These are phyloP conservation scores for Fusarium caatingaense DNA, from an alignment of 2,329 filamentous ascomycete species.

Conservation along the genomic window DNA sequence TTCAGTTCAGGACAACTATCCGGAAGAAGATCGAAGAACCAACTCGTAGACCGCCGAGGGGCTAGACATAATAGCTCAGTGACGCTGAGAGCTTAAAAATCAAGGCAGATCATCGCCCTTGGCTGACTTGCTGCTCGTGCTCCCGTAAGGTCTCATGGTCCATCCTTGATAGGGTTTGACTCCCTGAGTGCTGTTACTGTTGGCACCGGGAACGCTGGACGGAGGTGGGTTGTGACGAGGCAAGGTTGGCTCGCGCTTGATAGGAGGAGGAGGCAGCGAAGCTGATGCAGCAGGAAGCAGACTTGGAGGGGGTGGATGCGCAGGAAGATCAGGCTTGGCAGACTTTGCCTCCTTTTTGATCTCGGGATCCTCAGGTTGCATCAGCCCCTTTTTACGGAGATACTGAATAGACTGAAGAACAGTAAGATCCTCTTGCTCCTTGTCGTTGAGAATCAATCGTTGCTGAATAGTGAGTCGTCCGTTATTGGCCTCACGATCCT, in stretches of 20 bases:
- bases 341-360: slow-evolving; percentile 35
- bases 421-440: slow-evolving; percentile 74
- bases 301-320: slow-evolving; percentile 42
- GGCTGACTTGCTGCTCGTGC: slow-evolving; percentile 47
- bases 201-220: slow-evolving; percentile 47
- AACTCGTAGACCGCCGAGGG: background rate
- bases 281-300: slow-evolving; percentile 54
- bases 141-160: slow-evolving; percentile 53
- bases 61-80: background rate
- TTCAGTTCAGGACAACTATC: slow-evolving; percentile 43
- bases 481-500: slow-evolving; percentile 72
- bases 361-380: slow-evolving; percentile 49
- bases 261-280: slow-evolving; percentile 52
- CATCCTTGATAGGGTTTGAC: slow-evolving; percentile 53
- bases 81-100: slow-evolving; percentile 6
- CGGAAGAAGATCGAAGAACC: slow-evolving; percentile 12
- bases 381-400: slow-evolving; percentile 68
- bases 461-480: slow-evolving; percentile 74
- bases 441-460: slow-evolving; percentile 73
- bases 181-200: slow-evolving; percentile 49
- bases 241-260: slow-evolving; percentile 48
- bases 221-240: slow-evolving; percentile 51
- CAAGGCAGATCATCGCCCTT: slow-evolving; percentile 51
- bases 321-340: slow-evolving; percentile 26
- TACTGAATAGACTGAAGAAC: slow-evolving; percentile 75